Evolutionary conservation across 2,329 filamentous ascomycete genomes (phyloP).

Genomic region (Diaporthe citri): DNA sequence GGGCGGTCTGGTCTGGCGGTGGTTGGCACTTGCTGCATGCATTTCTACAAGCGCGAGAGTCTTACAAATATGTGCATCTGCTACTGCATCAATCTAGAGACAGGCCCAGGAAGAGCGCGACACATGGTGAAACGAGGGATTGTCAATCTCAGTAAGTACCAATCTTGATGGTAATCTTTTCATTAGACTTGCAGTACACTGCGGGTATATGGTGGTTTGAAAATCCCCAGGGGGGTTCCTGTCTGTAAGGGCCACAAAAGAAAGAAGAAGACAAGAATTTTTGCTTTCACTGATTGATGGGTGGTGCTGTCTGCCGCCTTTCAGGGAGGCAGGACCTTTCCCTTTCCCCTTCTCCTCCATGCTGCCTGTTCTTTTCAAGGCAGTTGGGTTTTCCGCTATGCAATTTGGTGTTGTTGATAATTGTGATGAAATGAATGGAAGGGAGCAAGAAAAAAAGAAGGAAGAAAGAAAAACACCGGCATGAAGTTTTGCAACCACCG

Average conservation of each 20-base stretch:
- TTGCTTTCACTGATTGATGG: not conserved
- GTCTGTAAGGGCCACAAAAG: slow-evolving; percentile 17
- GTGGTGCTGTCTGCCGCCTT: not conserved
- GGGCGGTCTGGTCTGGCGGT: not conserved
- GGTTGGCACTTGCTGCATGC: not conserved
- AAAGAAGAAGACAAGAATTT: not conserved
- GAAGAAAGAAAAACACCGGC: not conserved
- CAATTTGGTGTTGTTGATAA: slow-evolving; percentile 28
- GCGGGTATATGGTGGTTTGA: slow-evolving; percentile 30
- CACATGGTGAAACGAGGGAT: not conserved
- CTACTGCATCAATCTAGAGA: slow-evolving; percentile 6
- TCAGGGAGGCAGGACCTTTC: not conserved
- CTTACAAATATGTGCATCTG: not conserved
- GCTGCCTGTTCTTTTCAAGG: slow-evolving; percentile 4
- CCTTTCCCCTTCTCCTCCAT: not conserved
- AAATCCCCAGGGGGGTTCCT: slow-evolving; percentile 16
- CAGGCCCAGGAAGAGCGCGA: not conserved
- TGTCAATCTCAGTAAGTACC: not conserved
- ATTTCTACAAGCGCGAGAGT: not conserved
- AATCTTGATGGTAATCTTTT: slow-evolving; percentile 20
- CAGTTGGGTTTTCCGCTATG: slow-evolving; percentile 27
- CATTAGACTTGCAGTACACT: slow-evolving; percentile 35
- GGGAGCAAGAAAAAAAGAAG: not conserved
- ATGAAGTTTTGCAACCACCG: slow-evolving; percentile 1
- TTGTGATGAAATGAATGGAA: not conserved